Percentiles rank a stretch among this genome's conserved stretches.
These are phyloP conservation scores for Malus asiatica DNA, from an alignment of 306 rosid species.

Conservation along the genomic window DNA sequence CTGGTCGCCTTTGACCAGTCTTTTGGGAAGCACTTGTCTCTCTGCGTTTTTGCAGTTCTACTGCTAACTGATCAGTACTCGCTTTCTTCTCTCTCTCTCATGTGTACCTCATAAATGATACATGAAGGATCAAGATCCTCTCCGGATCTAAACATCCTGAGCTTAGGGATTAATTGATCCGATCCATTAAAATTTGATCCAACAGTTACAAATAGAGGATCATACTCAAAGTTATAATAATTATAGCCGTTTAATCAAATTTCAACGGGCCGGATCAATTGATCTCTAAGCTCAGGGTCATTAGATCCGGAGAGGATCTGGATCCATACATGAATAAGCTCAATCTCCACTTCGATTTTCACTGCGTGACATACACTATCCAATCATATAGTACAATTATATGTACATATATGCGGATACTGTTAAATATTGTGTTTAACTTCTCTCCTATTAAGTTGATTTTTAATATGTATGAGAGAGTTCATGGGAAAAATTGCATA, in stretches of 20 bases:
- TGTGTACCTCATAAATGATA: slow-evolving; percentile 27
- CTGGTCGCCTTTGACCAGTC: slow-evolving; percentile 44
- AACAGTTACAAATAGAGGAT: too few relatives aligned
- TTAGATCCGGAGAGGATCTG: too few relatives aligned
- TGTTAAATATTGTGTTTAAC: not conserved
- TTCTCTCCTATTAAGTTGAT: not conserved
- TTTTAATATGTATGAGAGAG: not conserved
- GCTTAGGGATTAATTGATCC: too few relatives aligned
- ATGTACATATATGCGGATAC: not conserved
- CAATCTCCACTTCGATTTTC: not conserved
- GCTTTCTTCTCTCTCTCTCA: not conserved
- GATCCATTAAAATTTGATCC: too few relatives aligned
- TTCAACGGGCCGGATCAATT: too few relatives aligned
- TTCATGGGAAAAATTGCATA: not conserved
- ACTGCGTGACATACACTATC: not conserved
- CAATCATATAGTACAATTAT: not conserved
- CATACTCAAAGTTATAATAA: too few relatives aligned
- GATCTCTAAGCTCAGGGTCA: too few relatives aligned
- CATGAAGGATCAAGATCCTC: not conserved
- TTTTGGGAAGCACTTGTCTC: slow-evolving; percentile 22
- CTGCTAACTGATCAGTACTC: not conserved
- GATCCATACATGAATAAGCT: not conserved
- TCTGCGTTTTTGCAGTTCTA: slow-evolving; percentile 10
- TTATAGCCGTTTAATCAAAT: too few relatives aligned
- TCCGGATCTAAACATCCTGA: too few relatives aligned